A percentile compares a stretch with the other conserved stretches of the same genome.
These are phyloP conservation scores for Prunus padus DNA, from an alignment of 306 rosid species.

Conservation along the genomic window DNA sequence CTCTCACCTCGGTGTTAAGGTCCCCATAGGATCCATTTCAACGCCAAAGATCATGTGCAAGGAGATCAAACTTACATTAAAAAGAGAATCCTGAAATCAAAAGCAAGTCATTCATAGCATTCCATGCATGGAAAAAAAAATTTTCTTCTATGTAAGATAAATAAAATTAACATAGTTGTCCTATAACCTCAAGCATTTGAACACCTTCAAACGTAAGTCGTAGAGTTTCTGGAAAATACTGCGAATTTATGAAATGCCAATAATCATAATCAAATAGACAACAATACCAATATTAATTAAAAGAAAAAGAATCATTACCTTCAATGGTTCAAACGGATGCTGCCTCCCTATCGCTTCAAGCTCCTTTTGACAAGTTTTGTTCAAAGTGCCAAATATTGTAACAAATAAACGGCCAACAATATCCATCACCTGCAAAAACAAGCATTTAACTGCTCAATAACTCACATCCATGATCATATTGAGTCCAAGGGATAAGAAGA, in stretches of 20 bases:
- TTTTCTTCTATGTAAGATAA: not conserved
- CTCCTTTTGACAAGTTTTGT: no score
- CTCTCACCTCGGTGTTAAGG: constrained; percentile 83
- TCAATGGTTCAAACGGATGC: no score
- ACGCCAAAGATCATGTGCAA: constrained; percentile 70
- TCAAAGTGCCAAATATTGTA: no score
- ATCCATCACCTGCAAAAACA: no score
- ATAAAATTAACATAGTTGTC: not conserved
- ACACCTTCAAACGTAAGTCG: constrained; percentile 87
- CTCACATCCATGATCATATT: no score
- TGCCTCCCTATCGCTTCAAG: no score
- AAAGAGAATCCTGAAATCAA: not conserved
- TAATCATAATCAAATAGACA: constrained; percentile 27
- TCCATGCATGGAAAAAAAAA: not conserved
- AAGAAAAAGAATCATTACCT: no score
- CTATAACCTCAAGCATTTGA: constrained; percentile 87
- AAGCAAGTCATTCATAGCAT: not conserved
- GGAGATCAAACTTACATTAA: constrained; percentile 15
- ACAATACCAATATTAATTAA: no score
- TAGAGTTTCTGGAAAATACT: constrained; percentile 75
- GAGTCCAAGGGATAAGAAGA: no score
- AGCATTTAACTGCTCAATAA: no score
- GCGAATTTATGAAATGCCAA: constrained; percentile 29
- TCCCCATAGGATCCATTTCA: constrained; percentile 81
- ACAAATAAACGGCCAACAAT: no score